These are phyloP conservation scores for Phytophthora idaei DNA, from an alignment of 352 stramenopile genomes.

Conservation along the genomic window DNA sequence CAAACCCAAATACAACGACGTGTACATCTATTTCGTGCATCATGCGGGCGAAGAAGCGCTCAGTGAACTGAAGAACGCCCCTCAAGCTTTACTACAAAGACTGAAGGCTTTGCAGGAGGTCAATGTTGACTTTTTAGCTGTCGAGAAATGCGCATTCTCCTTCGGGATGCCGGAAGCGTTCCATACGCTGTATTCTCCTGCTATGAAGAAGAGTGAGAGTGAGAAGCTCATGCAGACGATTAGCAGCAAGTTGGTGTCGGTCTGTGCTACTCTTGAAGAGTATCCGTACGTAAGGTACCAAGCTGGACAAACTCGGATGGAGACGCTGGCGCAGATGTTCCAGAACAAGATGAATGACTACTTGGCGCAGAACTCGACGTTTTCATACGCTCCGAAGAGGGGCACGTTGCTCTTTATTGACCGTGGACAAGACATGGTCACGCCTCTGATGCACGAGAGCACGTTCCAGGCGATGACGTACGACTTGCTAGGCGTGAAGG, in stretches of 20 bases:
- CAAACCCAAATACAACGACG: slow-evolving; percentile 93
- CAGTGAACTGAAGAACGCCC: slow-evolving; percentile 83
- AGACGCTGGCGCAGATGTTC: slow-evolving; percentile 91
- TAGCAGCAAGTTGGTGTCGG: slow-evolving; percentile 93
- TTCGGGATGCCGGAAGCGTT: slow-evolving; percentile 91
- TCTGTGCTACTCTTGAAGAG: slow-evolving; percentile 97
- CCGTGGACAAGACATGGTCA: slow-evolving; percentile 92
- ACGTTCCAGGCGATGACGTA: slow-evolving; percentile 98
- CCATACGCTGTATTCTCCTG: slow-evolving; percentile 80
- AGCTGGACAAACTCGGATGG: slow-evolving; percentile 79
- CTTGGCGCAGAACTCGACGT: slow-evolving; percentile 89
- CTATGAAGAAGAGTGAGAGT: slow-evolving; percentile 46
- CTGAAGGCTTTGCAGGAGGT: slow-evolving; percentile 93
- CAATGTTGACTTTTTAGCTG: slow-evolving; percentile 96
- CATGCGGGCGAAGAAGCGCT: slow-evolving; percentile 82
- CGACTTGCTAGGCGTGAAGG: slow-evolving; percentile 94
- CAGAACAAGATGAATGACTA: slow-evolving; percentile 97
- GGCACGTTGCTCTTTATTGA: slow-evolving; percentile 96
- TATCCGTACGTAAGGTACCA: slow-evolving; percentile 96
- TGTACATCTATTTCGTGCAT: slow-evolving; percentile 95
- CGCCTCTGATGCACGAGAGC: slow-evolving; percentile 98
- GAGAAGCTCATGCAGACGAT: slow-evolving; percentile 61
- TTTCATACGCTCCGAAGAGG: slow-evolving; percentile 90
- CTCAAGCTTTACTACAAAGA: slow-evolving; percentile 71
- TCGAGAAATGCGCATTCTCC: slow-evolving; percentile 94